Evolutionary conservation across 148 eudicot species (phyloP).

Genomic region (Arbutus unedo): DNA sequence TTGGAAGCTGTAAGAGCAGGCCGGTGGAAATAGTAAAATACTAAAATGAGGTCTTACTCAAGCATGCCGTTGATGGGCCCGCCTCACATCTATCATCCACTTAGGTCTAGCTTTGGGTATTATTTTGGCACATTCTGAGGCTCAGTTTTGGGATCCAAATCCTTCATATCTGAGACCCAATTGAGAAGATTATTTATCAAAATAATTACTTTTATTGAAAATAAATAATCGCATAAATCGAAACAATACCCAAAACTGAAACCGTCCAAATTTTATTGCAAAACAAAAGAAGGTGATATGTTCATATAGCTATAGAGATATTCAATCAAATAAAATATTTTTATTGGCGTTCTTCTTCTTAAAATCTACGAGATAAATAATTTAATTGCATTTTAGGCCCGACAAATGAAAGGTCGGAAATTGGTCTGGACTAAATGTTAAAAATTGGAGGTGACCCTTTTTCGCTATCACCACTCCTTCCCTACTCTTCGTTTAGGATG

Average conservation of each 20-base stretch:
- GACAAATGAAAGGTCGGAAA: not conserved
- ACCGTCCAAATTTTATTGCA: not conserved
- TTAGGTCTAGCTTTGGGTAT: not conserved
- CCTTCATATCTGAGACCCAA: no score
- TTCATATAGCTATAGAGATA: not conserved
- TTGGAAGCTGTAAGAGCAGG: conserved; percentile 13
- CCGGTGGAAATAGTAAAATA: conserved; percentile 4
- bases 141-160: no score
- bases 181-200: no score
- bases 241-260: not conserved
- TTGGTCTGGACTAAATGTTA: not conserved
- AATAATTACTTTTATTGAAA: no score
- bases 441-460: not conserved
- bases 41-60: conserved; percentile 12
- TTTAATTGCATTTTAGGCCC: no score
- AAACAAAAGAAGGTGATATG: not conserved
- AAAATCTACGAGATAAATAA: no score
- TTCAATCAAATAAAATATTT: not conserved
- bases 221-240: no score
- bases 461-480: not conserved
- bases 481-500: no score
- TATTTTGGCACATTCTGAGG: no score
- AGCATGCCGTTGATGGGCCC: conserved; percentile 5
- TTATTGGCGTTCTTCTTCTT: not conserved
- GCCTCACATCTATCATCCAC: not conserved